These are phyloP conservation scores for Globisporangium lucens DNA, from an alignment of 352 stramenopile genomes.

Conservation along the genomic window DNA sequence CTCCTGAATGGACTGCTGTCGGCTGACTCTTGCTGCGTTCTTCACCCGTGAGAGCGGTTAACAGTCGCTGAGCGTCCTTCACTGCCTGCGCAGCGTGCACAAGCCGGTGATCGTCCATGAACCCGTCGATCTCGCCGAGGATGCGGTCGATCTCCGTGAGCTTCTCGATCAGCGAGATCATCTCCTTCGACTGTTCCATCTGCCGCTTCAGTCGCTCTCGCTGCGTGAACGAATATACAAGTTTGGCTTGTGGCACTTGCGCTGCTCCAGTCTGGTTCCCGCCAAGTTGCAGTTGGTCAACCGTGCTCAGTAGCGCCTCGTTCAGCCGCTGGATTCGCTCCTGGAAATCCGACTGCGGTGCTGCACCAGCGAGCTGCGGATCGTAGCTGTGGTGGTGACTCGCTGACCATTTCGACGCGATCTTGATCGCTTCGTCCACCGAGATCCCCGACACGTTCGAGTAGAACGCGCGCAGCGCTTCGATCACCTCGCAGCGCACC, in stretches of 20 bases:
- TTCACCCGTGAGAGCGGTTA: constrained; percentile 24
- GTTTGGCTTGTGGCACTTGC: constrained; percentile 27
- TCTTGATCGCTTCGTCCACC: constrained; percentile 51
- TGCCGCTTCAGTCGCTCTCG: constrained; percentile 56
- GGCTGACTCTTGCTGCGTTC: constrained; percentile 6
- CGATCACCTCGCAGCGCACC: constrained; percentile 51
- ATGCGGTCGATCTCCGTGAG: constrained; percentile 58
- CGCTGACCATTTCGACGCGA: constrained; percentile 48
- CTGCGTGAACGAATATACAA: constrained; percentile 56
- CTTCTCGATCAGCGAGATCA: constrained; percentile 66
- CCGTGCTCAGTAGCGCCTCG: constrained; percentile 38
- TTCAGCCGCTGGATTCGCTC: constrained; percentile 44
- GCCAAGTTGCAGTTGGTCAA: constrained; percentile 47
- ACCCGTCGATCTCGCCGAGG: constrained; percentile 42
- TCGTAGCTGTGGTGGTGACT: constrained; percentile 9
- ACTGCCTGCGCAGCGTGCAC: constrained; percentile 42
- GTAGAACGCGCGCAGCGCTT: constrained; percentile 68
- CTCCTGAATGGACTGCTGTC: not conserved
- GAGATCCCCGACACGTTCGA: constrained; percentile 50
- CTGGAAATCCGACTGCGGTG: constrained; percentile 42
- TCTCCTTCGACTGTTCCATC: constrained; percentile 56
- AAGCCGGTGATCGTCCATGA: constrained; percentile 41
- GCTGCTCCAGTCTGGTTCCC: constrained; percentile 4
- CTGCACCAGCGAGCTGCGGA: constrained; percentile 1
- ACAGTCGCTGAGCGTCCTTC: constrained; percentile 33